Percentiles rank a stretch among this genome's conserved stretches.
Evolutionary conservation across 805 yeast species (phyloP).

Genomic region (Yamadazyma ubonensis): DNA sequence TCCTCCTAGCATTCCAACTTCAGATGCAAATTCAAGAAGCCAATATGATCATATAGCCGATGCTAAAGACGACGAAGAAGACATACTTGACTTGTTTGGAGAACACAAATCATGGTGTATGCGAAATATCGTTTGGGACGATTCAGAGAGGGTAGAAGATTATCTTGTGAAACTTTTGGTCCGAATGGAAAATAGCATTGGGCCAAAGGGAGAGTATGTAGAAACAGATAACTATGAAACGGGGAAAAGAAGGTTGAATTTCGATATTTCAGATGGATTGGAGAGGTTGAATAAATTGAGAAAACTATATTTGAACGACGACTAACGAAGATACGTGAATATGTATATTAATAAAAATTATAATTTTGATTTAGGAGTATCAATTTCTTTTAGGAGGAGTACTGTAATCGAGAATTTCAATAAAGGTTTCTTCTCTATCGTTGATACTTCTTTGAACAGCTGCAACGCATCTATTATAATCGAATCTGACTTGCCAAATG

Average conservation of each 20-base stretch:
- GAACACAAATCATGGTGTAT: constrained; percentile 42
- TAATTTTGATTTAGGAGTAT: neutral
- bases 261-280: constrained; percentile 34
- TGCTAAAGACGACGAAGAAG: constrained; percentile 16
- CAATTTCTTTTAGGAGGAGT: constrained; percentile 22
- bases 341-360: too few relatives aligned
- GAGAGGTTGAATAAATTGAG: constrained; percentile 35
- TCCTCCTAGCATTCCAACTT: constrained; percentile 18
- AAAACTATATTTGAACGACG: constrained; percentile 28
- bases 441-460: constrained; percentile 68
- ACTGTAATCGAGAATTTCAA: constrained; percentile 85
- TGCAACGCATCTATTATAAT: constrained; percentile 79
- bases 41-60: constrained; percentile 23
- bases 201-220: constrained; percentile 25
- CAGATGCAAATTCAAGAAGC: neutral
- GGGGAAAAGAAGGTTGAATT: constrained; percentile 9
- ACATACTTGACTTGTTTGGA: constrained; percentile 20
- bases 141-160: constrained; percentile 2
- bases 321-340: too few relatives aligned
- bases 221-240: constrained; percentile 5
- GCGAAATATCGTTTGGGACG: constrained; percentile 5
- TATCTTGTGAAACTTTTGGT: constrained; percentile 27
- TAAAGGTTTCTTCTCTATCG: constrained; percentile 61
- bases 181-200: constrained; percentile 23
- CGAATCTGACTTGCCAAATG: constrained; percentile 94